Evolutionary conservation across 306 rosid species (phyloP).

Genomic region (Parietaria judaica): DNA sequence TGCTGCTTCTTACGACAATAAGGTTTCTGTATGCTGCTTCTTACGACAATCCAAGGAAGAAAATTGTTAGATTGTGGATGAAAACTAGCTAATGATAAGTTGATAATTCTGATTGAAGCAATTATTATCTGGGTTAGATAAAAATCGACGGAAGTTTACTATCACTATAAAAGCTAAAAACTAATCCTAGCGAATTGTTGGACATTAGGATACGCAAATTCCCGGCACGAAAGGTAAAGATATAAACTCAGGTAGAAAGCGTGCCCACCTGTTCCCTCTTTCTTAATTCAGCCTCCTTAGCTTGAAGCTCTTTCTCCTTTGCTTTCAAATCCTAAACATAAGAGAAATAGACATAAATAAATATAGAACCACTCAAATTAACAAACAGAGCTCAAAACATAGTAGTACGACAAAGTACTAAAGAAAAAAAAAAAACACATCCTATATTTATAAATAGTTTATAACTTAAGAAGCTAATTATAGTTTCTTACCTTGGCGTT

Average conservation of each 20-base stretch:
- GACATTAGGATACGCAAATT: constrained; percentile 1
- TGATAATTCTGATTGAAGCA: too few species aligned
- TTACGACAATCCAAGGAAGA: neutral
- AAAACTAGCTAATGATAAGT: neutral
- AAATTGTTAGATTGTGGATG: neutral
- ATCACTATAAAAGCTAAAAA: neutral
- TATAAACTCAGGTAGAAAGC: constrained; percentile 13
- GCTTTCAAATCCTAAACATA: constrained; percentile 48
- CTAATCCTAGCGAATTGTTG: neutral
- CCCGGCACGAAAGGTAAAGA: neutral
- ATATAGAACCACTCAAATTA: constrained; percentile 12
- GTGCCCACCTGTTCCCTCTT: constrained; percentile 71
- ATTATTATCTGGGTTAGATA: neutral
- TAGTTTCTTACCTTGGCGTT: constrained; percentile 32
- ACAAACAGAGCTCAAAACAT: constrained; percentile 2
- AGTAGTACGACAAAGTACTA: neutral
- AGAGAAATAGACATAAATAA: constrained; percentile 2
- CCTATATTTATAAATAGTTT: constrained; percentile 2
- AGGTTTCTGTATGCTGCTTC: neutral
- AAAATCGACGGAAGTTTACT: neutral
- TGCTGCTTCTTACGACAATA: neutral
- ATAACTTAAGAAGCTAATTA: too few species aligned
- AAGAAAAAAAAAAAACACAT: neutral
- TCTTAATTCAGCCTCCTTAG: constrained; percentile 76
- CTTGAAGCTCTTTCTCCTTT: constrained; percentile 84